phyloP scores from a whole-genome alignment of 176 grass and related monocot species.

The Aegilops umbellulata region DNA sequence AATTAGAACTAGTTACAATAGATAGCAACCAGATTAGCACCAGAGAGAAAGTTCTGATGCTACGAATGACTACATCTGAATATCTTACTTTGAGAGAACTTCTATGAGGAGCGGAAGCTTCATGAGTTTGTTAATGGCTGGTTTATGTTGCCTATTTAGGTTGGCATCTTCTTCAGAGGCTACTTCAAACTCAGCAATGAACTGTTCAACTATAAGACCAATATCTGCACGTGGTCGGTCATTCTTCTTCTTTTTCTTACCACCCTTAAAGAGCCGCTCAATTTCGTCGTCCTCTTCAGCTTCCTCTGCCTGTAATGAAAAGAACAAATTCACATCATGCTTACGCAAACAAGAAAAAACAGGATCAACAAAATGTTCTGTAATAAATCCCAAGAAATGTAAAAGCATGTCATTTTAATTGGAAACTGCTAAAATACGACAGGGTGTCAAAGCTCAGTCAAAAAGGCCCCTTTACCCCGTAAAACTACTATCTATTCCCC shows the following conservation, averaged over 20 bases:
- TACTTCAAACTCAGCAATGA: slow-evolving; percentile 96
- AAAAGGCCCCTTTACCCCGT: background rate
- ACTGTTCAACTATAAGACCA: slow-evolving; percentile 85
- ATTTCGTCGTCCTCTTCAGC: slow-evolving; percentile 89
- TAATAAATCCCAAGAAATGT: background rate
- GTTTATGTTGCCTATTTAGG: slow-evolving; percentile 90
- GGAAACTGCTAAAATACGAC: background rate
- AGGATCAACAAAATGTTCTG: background rate
- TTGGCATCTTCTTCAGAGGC: slow-evolving; percentile 93
- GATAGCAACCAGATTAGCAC: background rate
- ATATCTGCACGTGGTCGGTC: slow-evolving; percentile 88
- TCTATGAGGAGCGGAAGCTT: slow-evolving; percentile 94
- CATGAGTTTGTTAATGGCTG: slow-evolving; percentile 94
- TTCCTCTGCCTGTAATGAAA: slow-evolving; percentile 73
- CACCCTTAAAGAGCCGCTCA: slow-evolving; percentile 73
- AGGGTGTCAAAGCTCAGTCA: background rate
- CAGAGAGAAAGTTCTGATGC: background rate
- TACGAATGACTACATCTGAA: background rate
- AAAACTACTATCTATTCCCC: background rate
- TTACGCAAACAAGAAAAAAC: slow-evolving; percentile 6
- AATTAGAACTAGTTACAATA: background rate
- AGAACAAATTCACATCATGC: background rate
- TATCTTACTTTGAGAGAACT: slow-evolving; percentile 93
- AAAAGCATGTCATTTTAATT: background rate
- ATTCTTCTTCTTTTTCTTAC: slow-evolving; percentile 89